Evolutionary conservation across 2,329 filamentous ascomycete species (phyloP).

Genomic region (Cyphellophora attinorum): DNA sequence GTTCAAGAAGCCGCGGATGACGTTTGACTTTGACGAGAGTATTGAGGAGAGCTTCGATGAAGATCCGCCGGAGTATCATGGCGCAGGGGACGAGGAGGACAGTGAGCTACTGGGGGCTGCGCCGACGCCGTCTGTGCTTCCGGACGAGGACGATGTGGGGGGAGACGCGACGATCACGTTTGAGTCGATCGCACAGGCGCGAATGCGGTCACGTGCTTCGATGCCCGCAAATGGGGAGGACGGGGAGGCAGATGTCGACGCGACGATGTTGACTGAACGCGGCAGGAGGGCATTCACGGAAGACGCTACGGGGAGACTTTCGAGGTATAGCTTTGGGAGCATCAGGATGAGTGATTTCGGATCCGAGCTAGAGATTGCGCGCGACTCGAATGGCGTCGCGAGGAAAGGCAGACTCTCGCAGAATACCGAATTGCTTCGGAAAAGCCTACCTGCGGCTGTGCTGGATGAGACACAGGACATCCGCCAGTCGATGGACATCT

Average conservation of each 20-base stretch:
- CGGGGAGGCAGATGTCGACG: conserved; percentile 23
- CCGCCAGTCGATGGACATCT: conserved; percentile 11
- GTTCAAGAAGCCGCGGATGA: conserved; percentile 28
- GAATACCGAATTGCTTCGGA: conserved; percentile 17
- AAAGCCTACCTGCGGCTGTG: conserved; percentile 1
- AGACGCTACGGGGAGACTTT: conserved; percentile 27
- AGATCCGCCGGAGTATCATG: conserved; percentile 30
- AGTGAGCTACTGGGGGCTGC: conserved; percentile 27
- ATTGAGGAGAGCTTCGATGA: conserved; percentile 26
- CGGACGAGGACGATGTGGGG: conserved; percentile 12
- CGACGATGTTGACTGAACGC: conserved; percentile 27
- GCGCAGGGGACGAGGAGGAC: conserved; percentile 36
- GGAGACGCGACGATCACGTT: conserved; percentile 15
- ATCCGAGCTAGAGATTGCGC: conserved; percentile 26
- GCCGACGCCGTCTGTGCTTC: conserved; percentile 16
- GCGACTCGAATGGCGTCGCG: conserved; percentile 22
- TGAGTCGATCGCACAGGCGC: conserved; percentile 10
- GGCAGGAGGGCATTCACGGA: conserved; percentile 30
- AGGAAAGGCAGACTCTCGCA: conserved; percentile 20
- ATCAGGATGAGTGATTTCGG: conserved; percentile 42
- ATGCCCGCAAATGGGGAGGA: conserved; percentile 33
- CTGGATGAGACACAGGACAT: conserved; percentile 33
- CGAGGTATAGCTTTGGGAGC: conserved; percentile 33
- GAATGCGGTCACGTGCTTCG: conserved; percentile 26
- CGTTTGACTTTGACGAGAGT: conserved; percentile 31